Evolutionary conservation across 225 moss, liverwort and hornwort genomes (phyloP), one percentile per base, ranked within the genome.

Genomic region (Marchantia paleacea): DNA sequence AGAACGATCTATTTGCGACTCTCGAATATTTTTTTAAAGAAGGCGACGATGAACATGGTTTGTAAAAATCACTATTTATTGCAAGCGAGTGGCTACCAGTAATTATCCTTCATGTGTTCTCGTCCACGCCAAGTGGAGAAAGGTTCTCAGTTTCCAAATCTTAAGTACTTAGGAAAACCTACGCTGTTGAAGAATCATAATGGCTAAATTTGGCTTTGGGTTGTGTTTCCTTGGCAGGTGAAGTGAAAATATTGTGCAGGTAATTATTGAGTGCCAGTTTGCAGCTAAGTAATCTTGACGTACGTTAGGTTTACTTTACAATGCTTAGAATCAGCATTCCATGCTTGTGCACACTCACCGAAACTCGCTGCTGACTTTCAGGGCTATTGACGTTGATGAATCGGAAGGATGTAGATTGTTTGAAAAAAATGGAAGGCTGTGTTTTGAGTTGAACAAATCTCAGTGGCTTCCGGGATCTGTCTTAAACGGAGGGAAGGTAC

Each of bases 1-100:
- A 80, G 29, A 81, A 72, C 5, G 92, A 94, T 12, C 18, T 89
- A 1, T 94, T 83, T 48, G 94, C 88, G 26, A 92, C 94, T 20
- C 82, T 94, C 13, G 94, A 94, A 74, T 90, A 81, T 73, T 94
- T 94, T 55, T 94, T 82, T 68, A 89, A 86, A 66, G 90, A 89
- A 60, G 90, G 85, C 72, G 67, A 73, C 49, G 93, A 88, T 39
- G 93, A 91, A 57, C 86, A 89, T 79, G 91, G 66, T 78, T 61
- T 67, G 60, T 52, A 20, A 14, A 19, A 6, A 19, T 14, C 28
- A 73, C 39, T 48, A 12, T 30, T 58, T 18, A 3, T 19, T 30
- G 18, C 30, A 10, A 76, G 20, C 7, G 20, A 22, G 11, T 24
- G 65, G 26, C 57, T 12, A 19, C n/a, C 57, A 57, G 1, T 65